Evolutionary conservation across 163 green algal species (phyloP).

Genomic region (Scenedesmus sp.): DNA sequence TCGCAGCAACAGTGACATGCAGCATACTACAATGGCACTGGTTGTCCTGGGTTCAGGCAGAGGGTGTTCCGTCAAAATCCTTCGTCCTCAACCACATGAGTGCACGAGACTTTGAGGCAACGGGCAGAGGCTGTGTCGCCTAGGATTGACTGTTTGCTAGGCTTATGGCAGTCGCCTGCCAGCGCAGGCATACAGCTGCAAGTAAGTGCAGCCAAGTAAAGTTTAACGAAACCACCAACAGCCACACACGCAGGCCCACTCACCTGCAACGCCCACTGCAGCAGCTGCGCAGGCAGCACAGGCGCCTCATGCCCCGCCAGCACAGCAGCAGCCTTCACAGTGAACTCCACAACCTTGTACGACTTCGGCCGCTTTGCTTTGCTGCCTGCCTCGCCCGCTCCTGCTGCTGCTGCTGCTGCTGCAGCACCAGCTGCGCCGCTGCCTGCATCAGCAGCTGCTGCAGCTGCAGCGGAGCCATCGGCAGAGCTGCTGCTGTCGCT

Average conservation of each 20-base stretch:
- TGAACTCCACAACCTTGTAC: conserved; percentile 27
- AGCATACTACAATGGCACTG: no score
- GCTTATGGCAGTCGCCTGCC: background rate
- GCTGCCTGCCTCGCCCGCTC: background rate
- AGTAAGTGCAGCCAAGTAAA: no score
- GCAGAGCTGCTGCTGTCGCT: background rate
- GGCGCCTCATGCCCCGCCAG: conserved; percentile 25
- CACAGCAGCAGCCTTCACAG: conserved; percentile 45
- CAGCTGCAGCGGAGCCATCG: background rate
- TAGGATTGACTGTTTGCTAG: background rate
- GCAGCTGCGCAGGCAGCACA: conserved; percentile 33
- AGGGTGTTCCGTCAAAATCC: no score
- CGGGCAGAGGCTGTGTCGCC: background rate
- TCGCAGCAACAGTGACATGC: background rate
- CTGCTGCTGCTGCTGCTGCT: background rate
- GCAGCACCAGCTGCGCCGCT: background rate
- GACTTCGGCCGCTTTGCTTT: background rate
- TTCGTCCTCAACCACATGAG: no score
- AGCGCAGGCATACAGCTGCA: background rate
- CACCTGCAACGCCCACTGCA: conserved; percentile 40
- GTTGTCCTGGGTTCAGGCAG: no score
- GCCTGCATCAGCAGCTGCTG: background rate
- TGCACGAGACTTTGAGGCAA: no score
- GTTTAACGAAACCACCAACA: no score
- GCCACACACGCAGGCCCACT: background rate